phyloP scores from a whole-genome alignment of 176 grass and related monocot genomes.

The Bonia amplexicaulis region DNA sequence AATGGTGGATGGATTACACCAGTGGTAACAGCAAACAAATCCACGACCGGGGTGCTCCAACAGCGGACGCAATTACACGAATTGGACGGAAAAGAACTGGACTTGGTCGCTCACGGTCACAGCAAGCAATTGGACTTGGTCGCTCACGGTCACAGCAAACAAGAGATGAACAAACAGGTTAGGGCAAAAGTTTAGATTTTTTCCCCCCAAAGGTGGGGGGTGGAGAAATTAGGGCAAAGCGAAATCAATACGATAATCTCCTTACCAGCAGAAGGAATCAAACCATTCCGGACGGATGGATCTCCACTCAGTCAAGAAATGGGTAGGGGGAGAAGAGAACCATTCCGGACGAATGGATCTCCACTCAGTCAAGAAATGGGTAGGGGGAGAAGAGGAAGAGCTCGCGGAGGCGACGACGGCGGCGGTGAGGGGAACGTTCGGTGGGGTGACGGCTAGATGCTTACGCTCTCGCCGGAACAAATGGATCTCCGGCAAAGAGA shows the following conservation, averaged over 20 bases:
- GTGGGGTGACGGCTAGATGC: too few species aligned
- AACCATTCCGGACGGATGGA: not conserved
- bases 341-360: not conserved
- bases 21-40: not conserved
- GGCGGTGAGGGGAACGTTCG: not conserved
- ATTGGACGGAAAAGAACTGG: not conserved
- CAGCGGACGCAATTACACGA: not conserved
- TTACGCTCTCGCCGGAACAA: not conserved
- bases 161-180: not conserved
- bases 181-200: not conserved
- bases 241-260: not conserved
- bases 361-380: not conserved
- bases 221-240: not conserved
- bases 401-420: too few species aligned
- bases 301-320: not conserved
- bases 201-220: too few species aligned
- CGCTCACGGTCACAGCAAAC: not conserved
- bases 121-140: not conserved
- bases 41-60: not conserved
- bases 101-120: not conserved
- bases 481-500: not conserved
- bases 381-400: too few species aligned
- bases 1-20: not conserved
- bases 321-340: too few species aligned
- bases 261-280: too few species aligned